Percentiles rank a stretch among this genome's conserved stretches.
phyloP scores from a whole-genome alignment of 2,329 filamentous ascomycete genomes.

The Botrytis sinoallii region DNA sequence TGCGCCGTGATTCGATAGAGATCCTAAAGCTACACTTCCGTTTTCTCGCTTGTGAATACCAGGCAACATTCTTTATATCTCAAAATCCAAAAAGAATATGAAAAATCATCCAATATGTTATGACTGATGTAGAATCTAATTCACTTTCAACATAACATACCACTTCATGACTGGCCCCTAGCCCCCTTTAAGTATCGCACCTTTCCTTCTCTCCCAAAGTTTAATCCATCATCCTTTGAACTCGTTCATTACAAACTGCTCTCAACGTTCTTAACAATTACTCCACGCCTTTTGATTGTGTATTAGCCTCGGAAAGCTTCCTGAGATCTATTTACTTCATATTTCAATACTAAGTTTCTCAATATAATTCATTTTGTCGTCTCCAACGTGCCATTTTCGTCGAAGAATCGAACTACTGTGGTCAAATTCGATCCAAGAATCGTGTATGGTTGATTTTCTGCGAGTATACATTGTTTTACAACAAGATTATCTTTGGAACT shows the following conservation, averaged over 20 bases:
- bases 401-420: neutral
- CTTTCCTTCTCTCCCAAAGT: neutral
- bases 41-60: neutral
- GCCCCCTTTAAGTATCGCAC: neutral
- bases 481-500: neutral
- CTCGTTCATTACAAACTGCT: neutral
- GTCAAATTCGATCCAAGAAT: neutral
- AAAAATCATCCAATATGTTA: neutral
- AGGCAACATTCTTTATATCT: neutral
- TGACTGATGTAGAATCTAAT: neutral
- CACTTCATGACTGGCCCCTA: neutral
- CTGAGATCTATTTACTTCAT: neutral
- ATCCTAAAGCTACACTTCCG: neutral
- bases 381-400: neutral
- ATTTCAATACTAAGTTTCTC: no score
- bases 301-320: neutral
- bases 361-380: neutral
- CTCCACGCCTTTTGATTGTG: neutral
- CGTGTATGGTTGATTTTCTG: neutral
- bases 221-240: neutral
- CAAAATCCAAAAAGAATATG: neutral
- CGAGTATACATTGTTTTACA: neutral
- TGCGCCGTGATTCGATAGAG: neutral
- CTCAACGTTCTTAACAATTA: neutral
- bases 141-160: slow-evolving; percentile 2